These are phyloP conservation scores for Kalmanozyma brasiliensis DNA, from an alignment of 1,284 basidiomycete genomes.

Conservation along the genomic window DNA sequence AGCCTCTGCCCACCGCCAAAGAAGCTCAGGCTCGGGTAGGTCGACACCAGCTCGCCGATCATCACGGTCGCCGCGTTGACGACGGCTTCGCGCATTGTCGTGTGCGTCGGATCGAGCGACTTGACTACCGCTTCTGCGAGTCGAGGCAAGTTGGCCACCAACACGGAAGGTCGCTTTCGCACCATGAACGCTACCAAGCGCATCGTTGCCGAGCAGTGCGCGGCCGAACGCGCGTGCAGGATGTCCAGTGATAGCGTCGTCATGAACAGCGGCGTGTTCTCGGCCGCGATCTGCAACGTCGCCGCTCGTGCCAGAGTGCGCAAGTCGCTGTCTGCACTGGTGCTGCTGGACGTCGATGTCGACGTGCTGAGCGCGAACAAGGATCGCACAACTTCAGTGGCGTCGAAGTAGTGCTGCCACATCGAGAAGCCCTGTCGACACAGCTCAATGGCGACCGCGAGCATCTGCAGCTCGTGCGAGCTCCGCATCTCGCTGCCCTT, in stretches of 20 bases:
- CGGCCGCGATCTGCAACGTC: constrained; percentile 83
- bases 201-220: constrained; percentile 87
- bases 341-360: constrained; percentile 8
- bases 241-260: constrained; percentile 92
- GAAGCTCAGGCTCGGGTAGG: constrained; percentile 92
- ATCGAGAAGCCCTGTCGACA: constrained; percentile 88
- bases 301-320: constrained; percentile 76
- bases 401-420: constrained; percentile 94
- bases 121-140: constrained; percentile 96
- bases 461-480: constrained; percentile 71
- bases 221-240: constrained; percentile 79
- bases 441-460: constrained; percentile 83
- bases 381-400: constrained; percentile 85
- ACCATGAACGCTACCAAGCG: constrained; percentile 94
- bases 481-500: constrained; percentile 34
- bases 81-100: constrained; percentile 83
- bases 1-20: constrained; percentile 85
- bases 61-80: constrained; percentile 92
- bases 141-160: constrained; percentile 85
- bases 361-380: constrained; percentile 76
- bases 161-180: constrained; percentile 75
- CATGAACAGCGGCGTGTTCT: constrained; percentile 91
- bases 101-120: constrained; percentile 90
- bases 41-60: constrained; percentile 76
- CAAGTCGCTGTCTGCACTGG: constrained; percentile 24